Percentiles rank a stretch among this genome's conserved stretches.
Evolutionary conservation across 202 grass and related monocot species (phyloP).

Genomic region (Cymbopogon flexuosus): DNA sequence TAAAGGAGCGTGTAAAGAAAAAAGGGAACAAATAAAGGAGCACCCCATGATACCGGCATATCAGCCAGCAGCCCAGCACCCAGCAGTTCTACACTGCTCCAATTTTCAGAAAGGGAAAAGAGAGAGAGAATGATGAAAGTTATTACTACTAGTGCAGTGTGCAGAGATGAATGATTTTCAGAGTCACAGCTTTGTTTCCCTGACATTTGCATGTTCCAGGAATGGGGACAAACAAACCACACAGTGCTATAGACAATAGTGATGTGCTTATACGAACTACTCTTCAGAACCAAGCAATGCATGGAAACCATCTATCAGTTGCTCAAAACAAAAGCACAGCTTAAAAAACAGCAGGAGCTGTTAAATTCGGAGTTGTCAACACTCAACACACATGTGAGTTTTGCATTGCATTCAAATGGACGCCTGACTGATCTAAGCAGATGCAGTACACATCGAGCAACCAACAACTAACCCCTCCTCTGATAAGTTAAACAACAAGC

Average conservation of each 20-base stretch:
- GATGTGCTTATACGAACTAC: conserved; percentile 28
- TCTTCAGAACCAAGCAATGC: conserved; percentile 40
- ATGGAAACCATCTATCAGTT: background rate
- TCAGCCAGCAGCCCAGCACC: background rate
- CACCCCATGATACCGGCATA: conserved; percentile 29
- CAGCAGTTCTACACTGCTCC: background rate
- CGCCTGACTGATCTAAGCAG: background rate
- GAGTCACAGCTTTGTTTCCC: conserved; percentile 20
- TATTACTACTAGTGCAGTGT: background rate
- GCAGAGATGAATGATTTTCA: conserved; percentile 28
- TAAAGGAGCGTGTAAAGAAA: no score
- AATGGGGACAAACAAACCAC: background rate
- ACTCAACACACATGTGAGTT: background rate
- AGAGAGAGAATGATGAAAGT: background rate
- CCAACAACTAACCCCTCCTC: background rate
- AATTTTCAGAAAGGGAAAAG: background rate
- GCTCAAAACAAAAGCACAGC: background rate
- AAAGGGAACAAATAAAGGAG: background rate
- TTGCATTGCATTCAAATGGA: conserved; percentile 3
- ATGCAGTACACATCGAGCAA: conserved; percentile 21
- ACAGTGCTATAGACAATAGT: background rate
- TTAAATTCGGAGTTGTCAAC: conserved; percentile 42
- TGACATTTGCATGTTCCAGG: conserved; percentile 37
- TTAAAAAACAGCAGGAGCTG: background rate
- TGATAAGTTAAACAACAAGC: conserved; percentile 43